These are phyloP conservation scores for Gossypium aridum DNA, from an alignment of 441 rosid genomes.

Conservation along the genomic window DNA sequence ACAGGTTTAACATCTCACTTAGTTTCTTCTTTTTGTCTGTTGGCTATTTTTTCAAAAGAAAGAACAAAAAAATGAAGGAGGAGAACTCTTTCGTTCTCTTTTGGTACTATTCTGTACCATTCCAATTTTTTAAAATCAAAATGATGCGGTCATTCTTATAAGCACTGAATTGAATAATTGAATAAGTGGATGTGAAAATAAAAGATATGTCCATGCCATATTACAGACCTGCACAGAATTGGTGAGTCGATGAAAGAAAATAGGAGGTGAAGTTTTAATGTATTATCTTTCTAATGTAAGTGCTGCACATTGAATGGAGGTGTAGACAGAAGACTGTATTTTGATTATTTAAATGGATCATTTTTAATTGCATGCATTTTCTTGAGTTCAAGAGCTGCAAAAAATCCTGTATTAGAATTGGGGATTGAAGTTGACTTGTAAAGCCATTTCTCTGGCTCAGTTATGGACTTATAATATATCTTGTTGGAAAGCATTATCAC, in stretches of 20 bases:
- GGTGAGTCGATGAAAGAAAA: background rate
- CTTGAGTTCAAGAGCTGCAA: background rate
- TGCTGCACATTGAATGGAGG: background rate
- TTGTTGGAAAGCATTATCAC: background rate
- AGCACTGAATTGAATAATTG: background rate
- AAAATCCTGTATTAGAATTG: background rate
- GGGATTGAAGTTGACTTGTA: background rate
- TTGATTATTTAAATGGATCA: background rate
- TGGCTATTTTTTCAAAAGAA: background rate
- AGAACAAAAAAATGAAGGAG: no score
- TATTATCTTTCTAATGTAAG: background rate
- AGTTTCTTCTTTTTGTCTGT: constrained; percentile 13
- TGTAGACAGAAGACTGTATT: background rate
- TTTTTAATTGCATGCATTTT: background rate
- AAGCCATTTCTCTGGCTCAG: background rate
- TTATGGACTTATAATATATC: background rate
- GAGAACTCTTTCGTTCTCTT: background rate
- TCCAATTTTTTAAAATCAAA: background rate
- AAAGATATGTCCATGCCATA: background rate
- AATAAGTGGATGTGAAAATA: background rate
- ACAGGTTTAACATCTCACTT: constrained; percentile 50
- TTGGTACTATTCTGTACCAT: background rate
- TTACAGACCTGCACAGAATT: background rate
- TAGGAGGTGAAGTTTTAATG: background rate
- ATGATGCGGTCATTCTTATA: background rate